These are phyloP conservation scores for Fusarium cyanostomum DNA, from an alignment of 2,329 filamentous ascomycete species.

Conservation along the genomic window DNA sequence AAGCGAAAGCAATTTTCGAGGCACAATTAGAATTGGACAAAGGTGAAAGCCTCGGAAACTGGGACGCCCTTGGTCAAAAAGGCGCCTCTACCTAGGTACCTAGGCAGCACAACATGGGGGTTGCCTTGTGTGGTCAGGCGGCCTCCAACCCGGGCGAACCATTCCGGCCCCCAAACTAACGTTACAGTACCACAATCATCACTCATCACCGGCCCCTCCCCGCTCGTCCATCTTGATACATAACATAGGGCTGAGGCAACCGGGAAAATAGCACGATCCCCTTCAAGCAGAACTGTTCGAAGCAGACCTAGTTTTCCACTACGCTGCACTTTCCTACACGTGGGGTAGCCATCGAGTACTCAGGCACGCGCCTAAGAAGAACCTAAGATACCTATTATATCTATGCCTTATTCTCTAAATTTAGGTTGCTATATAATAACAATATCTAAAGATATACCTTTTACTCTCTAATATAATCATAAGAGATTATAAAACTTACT, in stretches of 20 bases:
- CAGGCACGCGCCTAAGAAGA: too few species aligned
- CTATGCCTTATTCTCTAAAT: too few species aligned
- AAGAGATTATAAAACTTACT: too few species aligned
- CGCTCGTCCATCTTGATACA: too few species aligned
- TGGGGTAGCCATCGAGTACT: constrained; percentile 38
- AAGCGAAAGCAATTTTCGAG: neutral
- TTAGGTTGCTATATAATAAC: too few species aligned
- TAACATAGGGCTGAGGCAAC: neutral
- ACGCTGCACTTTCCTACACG: constrained; percentile 43
- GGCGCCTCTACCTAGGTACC: constrained; percentile 6
- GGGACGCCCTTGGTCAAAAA: constrained; percentile 18
- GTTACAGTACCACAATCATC: neutral
- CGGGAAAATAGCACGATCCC: constrained; percentile 23
- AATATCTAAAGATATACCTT: too few species aligned
- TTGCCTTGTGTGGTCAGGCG: constrained; percentile 23
- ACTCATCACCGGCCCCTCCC: too few species aligned
- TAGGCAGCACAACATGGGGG: neutral
- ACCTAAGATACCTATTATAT: too few species aligned
- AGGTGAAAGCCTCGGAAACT: constrained; percentile 3
- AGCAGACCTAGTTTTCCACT: constrained; percentile 20
- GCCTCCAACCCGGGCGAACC: constrained; percentile 21
- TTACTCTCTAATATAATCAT: too few species aligned
- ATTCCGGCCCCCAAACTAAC: constrained; percentile 12
- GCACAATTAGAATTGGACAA: constrained; percentile 12
- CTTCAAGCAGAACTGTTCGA: constrained; percentile 27